These are phyloP conservation scores for Parachaetomium inaequale DNA, from an alignment of 495 filamentous ascomycete genomes.

Conservation along the genomic window DNA sequence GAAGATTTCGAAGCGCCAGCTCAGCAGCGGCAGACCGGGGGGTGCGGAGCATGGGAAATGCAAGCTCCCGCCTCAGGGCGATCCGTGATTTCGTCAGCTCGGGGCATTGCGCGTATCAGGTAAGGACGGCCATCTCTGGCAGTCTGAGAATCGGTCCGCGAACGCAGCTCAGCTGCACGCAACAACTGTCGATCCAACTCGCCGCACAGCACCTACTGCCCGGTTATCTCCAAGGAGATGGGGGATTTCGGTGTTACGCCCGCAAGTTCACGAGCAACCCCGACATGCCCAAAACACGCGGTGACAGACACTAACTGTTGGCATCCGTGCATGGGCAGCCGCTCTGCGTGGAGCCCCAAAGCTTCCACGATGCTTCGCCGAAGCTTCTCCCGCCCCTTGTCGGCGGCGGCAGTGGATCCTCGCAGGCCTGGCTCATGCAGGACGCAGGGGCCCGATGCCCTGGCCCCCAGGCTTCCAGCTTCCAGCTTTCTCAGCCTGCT, in stretches of 20 bases:
- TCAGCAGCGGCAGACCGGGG: background rate
- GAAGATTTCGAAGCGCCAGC: slow-evolving; percentile 16
- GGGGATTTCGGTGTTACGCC: too few relatives aligned
- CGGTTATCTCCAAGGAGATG: too few relatives aligned
- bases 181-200: background rate
- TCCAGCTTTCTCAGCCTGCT: background rate
- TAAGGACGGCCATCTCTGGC: background rate
- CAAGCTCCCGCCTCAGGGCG: background rate
- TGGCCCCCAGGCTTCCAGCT: background rate
- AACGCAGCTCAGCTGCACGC: too few relatives aligned
- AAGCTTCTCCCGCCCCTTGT: slow-evolving; percentile 20
- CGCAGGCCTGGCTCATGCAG: slow-evolving; percentile 1
- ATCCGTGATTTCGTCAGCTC: slow-evolving; percentile 8
- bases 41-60: slow-evolving; percentile 3
- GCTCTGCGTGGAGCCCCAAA: background rate
- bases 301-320: background rate
- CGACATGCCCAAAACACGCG: background rate
- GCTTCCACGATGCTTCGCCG: slow-evolving; percentile 22
- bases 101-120: background rate
- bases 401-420: slow-evolving; percentile 11
- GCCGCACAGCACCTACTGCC: too few relatives aligned
- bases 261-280: background rate
- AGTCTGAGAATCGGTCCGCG: background rate
- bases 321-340: background rate
- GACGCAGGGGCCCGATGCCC: slow-evolving; percentile 11